Evolutionary conservation across 331 rosid species (phyloP), one percentile per base, ranked within the genome.

Genomic region (Malus hybrid): DNA sequence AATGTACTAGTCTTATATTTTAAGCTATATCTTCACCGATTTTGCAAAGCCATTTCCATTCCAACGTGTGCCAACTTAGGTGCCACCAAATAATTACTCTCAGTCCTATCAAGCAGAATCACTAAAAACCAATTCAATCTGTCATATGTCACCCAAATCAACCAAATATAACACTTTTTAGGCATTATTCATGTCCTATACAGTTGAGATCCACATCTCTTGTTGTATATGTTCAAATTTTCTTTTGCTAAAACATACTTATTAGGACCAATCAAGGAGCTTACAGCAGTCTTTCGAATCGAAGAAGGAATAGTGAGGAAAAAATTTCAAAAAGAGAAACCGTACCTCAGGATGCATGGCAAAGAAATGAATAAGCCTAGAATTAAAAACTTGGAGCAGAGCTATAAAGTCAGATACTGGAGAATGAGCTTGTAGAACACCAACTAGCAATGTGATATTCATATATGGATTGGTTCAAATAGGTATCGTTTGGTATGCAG

Each of bases 401-500:
- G 93, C 92, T 60, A 79, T 50, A 70, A 61, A 80, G 65, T 81
- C 85, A 70, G 87, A 83, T 24, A 74, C 83, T 27, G 73, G 75
- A 5, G 46, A 6, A 56, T 77, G 71, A 31, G 88, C 90, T 67
- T 87, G 55, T 73, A 88, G 84, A 80, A 75, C 83, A 34, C 85
- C 90, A 78, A 84, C 80, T 46, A 36, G 44, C 76, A 92, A 82
- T 60, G 82, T 76, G 67, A 92, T 88, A 77, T 82, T 78, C 84
- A 90, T 74, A 62, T 88, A 89, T 1, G 92, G 81, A 79, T 80
- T 80, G 93, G 90, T 84, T 82, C 89, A 84, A 67, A 79, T 83
- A 24, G 24, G 24, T 24, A 24, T 24, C 24, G 24, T 24, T 24
- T 24, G 24, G 24, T 24, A 24, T 24, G 24, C 24, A 24, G 24